Evolutionary conservation across 2,329 filamentous ascomycete species (phyloP).

Genomic region (Helotiales sp.): DNA sequence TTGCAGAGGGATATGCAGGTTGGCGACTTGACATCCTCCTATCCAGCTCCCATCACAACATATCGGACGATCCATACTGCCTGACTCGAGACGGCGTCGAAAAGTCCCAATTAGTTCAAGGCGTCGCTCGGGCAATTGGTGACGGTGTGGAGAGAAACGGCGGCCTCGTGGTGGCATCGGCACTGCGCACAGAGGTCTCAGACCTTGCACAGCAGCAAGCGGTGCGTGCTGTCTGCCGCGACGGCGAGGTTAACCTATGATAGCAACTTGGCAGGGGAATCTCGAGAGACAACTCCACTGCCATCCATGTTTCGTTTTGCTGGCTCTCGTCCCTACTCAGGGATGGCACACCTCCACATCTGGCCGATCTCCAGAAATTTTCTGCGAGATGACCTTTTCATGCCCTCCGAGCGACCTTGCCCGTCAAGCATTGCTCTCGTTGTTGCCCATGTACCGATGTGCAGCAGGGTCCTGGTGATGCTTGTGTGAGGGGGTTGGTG

Average conservation of each 20-base stretch:
- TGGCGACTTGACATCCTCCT: neutral
- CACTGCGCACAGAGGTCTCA: constrained; percentile 8
- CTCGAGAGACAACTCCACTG: neutral
- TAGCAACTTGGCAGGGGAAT: too few species aligned
- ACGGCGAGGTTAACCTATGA: neutral
- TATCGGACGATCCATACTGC: neutral
- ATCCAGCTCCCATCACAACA: neutral
- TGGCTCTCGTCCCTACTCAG: neutral
- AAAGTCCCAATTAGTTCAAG: too few species aligned
- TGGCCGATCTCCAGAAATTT: neutral
- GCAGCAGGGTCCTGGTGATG: neutral
- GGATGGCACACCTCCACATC: neutral
- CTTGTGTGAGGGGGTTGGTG: constrained; percentile 1
- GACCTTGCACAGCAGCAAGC: constrained; percentile 8
- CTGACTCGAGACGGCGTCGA: neutral
- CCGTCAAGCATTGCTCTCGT: too few species aligned
- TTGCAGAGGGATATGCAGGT: neutral
- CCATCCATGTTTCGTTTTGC: neutral
- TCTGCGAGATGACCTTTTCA: neutral
- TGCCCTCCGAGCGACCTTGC: neutral
- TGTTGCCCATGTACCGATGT: neutral
- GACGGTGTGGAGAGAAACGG: constrained; percentile 1
- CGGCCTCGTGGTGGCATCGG: neutral
- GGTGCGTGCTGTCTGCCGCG: constrained; percentile 2
- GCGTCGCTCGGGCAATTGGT: constrained; percentile 11